phyloP scores from a whole-genome alignment of 1,139 yeast species.

The Sugiyamaella xylanicola region DNA sequence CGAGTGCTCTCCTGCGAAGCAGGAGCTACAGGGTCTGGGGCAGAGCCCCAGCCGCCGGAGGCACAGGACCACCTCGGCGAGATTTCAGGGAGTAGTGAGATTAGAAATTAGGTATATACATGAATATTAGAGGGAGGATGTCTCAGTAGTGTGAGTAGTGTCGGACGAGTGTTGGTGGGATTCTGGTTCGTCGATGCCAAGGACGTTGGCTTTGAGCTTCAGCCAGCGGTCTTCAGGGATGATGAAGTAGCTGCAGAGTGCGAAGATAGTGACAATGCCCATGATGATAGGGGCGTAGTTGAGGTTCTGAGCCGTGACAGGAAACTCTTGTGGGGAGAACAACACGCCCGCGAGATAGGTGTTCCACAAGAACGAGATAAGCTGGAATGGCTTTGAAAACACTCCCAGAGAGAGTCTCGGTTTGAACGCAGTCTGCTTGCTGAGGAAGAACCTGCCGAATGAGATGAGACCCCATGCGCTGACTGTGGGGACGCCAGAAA shows the following conservation, averaged over 20 bases:
- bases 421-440: slow-evolving; percentile 26
- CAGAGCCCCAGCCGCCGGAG: no score
- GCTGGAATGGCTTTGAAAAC: slow-evolving; percentile 32
- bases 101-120: no score
- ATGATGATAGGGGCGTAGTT: slow-evolving; percentile 72
- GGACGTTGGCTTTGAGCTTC: slow-evolving; percentile 20
- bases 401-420: slow-evolving; percentile 33
- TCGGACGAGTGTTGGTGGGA: not conserved
- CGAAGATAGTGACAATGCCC: slow-evolving; percentile 56
- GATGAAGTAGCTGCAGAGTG: slow-evolving; percentile 56
- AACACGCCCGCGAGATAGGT: slow-evolving; percentile 62
- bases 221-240: slow-evolving; percentile 35
- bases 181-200: slow-evolving; percentile 7
- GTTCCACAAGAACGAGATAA: slow-evolving; percentile 59
- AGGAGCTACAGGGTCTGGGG: no score
- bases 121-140: not conserved
- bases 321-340: slow-evolving; percentile 68
- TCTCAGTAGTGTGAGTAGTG: not conserved
- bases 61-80: no score
- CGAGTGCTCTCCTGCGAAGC: no score
- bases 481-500: slow-evolving; percentile 36
- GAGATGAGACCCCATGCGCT: slow-evolving; percentile 35
- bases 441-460: slow-evolving; percentile 34
- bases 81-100: no score
- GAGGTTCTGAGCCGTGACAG: slow-evolving; percentile 64